phyloP scores from a whole-genome alignment of 176 grass and related monocot species.

The Musa troglodytarum region DNA sequence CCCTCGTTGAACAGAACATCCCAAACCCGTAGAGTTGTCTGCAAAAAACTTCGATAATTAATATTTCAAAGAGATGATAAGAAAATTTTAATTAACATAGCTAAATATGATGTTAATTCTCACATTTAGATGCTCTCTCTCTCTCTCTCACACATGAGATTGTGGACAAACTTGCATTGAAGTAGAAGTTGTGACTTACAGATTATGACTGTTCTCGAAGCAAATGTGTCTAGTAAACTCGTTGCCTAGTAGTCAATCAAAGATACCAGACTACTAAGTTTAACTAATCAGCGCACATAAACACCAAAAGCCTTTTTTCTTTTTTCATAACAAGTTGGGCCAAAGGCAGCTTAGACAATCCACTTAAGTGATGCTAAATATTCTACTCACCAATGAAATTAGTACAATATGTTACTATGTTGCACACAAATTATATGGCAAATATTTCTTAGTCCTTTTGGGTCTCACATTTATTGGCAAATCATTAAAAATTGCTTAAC shows the following conservation, averaged over 20 bases:
- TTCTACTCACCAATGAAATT: too few relatives aligned
- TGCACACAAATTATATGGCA: too few relatives aligned
- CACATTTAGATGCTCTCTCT: too few relatives aligned
- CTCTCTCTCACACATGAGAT: too few relatives aligned
- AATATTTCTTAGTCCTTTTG: not conserved
- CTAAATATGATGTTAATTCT: too few relatives aligned
- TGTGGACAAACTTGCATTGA: too few relatives aligned
- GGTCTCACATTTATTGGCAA: too few relatives aligned
- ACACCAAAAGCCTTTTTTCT: not conserved
- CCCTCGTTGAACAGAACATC: conserved; percentile 97
- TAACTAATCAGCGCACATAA: too few relatives aligned
- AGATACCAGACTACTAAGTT: not conserved
- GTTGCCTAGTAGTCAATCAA: not conserved
- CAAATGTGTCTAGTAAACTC: not conserved
- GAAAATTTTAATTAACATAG: not conserved
- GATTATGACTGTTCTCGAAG: not conserved
- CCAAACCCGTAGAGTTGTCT: conserved; percentile 93
- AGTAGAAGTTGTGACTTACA: not conserved
- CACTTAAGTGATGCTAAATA: not conserved
- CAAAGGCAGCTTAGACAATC: not conserved
- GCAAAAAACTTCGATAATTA: conserved; percentile 5
- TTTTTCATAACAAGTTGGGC: not conserved
- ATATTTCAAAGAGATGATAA: not conserved
- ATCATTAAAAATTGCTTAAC: not conserved
- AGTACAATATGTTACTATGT: too few relatives aligned